These are phyloP conservation scores for Actinomucor elegans DNA, from an alignment of 371 early-diverging fungal species.

Conservation along the genomic window DNA sequence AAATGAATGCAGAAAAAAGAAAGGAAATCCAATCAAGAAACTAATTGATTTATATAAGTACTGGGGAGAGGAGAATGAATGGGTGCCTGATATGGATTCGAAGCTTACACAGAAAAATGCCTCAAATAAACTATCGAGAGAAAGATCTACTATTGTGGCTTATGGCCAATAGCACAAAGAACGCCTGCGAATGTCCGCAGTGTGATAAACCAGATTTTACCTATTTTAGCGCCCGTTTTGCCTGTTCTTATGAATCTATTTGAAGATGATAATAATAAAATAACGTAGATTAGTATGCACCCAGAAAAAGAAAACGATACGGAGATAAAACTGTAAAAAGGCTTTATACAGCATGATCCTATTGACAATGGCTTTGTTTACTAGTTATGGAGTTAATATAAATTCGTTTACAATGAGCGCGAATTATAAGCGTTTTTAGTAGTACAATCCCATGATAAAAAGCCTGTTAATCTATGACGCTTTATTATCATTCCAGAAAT, in stretches of 20 bases:
- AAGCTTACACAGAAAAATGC: conserved; percentile 23
- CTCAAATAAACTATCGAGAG: conserved; percentile 9
- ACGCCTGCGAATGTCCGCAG: conserved; percentile 11
- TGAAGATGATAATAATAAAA: too few relatives aligned
- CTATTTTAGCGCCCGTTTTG: too few relatives aligned
- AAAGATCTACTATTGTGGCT: conserved; percentile 18
- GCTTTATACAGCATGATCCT: too few relatives aligned
- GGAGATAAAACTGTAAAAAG: too few relatives aligned
- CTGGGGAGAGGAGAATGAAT: not conserved
- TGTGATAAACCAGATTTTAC: too few relatives aligned
- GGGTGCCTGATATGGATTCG: conserved; percentile 12
- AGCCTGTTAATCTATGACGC: too few relatives aligned
- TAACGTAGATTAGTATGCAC: too few relatives aligned
- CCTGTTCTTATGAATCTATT: too few relatives aligned
- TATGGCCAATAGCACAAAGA: conserved; percentile 28
- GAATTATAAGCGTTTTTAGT: not conserved
- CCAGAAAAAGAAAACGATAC: too few relatives aligned
- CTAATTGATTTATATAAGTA: not conserved
- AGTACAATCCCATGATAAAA: conserved; percentile 1
- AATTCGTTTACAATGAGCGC: too few relatives aligned
- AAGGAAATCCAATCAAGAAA: not conserved
- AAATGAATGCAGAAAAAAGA: not conserved
- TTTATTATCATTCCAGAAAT: conserved; percentile 2
- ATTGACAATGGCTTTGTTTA: too few relatives aligned
- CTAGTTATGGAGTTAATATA: too few relatives aligned